A percentile compares a stretch with the other conserved stretches of the same genome.
These are phyloP conservation scores for Backusella morwellensis DNA, from an alignment of 192 early-diverging fungal genomes.

Conservation along the genomic window DNA sequence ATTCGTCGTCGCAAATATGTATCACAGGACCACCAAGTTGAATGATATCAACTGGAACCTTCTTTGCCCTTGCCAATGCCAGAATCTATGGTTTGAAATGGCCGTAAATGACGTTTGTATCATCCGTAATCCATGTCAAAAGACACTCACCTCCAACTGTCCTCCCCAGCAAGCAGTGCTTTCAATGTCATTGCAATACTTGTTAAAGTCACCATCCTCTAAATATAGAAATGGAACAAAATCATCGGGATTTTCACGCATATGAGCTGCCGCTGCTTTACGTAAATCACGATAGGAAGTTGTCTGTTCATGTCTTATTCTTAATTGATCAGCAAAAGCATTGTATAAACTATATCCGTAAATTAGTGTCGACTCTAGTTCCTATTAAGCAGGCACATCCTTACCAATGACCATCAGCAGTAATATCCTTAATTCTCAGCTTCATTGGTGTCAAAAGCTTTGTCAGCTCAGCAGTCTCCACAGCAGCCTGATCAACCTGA, in stretches of 20 bases:
- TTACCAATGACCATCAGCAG: slow-evolving; percentile 91
- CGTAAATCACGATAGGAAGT: slow-evolving; percentile 68
- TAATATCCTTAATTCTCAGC: slow-evolving; percentile 68
- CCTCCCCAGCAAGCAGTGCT: slow-evolving; percentile 91
- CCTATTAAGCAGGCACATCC: background rate
- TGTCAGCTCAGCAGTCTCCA: slow-evolving; percentile 71
- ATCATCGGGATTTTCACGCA: slow-evolving; percentile 79
- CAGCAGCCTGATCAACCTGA: slow-evolving; percentile 70
- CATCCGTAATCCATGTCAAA: background rate
- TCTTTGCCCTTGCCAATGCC: slow-evolving; percentile 71
- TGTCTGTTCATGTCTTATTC: slow-evolving; percentile 46
- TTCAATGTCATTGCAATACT: slow-evolving; percentile 79
- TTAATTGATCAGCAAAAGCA: slow-evolving; percentile 83
- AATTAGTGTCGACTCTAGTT: background rate
- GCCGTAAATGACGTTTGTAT: background rate
- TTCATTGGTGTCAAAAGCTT: slow-evolving; percentile 52
- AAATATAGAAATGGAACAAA: slow-evolving; percentile 88
- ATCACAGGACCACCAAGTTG: slow-evolving; percentile 80
- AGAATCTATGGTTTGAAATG: slow-evolving; percentile 54
- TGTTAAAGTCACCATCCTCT: slow-evolving; percentile 76
- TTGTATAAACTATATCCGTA: slow-evolving; percentile 66
- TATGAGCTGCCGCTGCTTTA: slow-evolving; percentile 70
- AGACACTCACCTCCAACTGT: slow-evolving; percentile 75
- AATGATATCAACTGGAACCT: slow-evolving; percentile 81
- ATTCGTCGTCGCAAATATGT: slow-evolving; percentile 76